Evolutionary conservation across 495 filamentous ascomycete species (phyloP).

Genomic region (Endocarpon pusillum): DNA sequence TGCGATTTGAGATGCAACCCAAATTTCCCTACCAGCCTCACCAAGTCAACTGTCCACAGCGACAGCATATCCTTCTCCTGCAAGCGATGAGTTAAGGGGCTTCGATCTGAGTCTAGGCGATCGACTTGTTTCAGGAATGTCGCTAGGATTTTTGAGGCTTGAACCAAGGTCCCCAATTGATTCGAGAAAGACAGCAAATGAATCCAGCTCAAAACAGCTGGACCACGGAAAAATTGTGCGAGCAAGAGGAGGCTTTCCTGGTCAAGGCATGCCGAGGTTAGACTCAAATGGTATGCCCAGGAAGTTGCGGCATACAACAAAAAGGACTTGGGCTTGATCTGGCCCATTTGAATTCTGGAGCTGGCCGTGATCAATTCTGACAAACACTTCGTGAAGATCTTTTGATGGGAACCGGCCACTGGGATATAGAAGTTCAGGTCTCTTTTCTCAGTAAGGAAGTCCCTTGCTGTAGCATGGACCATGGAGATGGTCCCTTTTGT

Average conservation of each 20-base stretch:
- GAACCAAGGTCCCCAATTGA: slow-evolving; percentile 6
- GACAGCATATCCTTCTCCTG: slow-evolving; percentile 14
- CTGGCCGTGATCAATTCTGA: slow-evolving; percentile 6
- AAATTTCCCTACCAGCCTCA: slow-evolving; percentile 24
- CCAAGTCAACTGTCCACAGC: slow-evolving; percentile 24
- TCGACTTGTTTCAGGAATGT: slow-evolving; percentile 1
- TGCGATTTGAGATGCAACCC: slow-evolving; percentile 10
- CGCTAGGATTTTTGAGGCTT: slow-evolving; percentile 5
- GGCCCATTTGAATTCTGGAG: slow-evolving; percentile 8
- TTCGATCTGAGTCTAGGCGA: slow-evolving; percentile 5
- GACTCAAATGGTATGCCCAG: slow-evolving; percentile 16
- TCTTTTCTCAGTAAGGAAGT: slow-evolving; percentile 14
- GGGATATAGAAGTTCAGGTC: slow-evolving; percentile 8
- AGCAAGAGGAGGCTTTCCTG: slow-evolving; percentile 2
- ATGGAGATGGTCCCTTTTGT: slow-evolving; percentile 16
- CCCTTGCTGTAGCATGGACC: slow-evolving; percentile 26
- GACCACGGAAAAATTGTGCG: slow-evolving; percentile 7
- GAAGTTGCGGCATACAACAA: slow-evolving; percentile 12
- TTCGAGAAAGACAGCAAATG: slow-evolving; percentile 6
- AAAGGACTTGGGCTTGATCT: slow-evolving; percentile 5
- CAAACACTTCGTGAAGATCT: slow-evolving; percentile 12
- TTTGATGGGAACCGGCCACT: slow-evolving; percentile 4
- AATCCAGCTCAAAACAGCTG: slow-evolving; percentile 13
- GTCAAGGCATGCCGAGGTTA: slow-evolving; percentile 6
- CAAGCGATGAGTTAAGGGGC: slow-evolving; percentile 5